Evolutionary conservation across 139 green algal genomes (phyloP).

Genomic region (Closterium sp.): DNA sequence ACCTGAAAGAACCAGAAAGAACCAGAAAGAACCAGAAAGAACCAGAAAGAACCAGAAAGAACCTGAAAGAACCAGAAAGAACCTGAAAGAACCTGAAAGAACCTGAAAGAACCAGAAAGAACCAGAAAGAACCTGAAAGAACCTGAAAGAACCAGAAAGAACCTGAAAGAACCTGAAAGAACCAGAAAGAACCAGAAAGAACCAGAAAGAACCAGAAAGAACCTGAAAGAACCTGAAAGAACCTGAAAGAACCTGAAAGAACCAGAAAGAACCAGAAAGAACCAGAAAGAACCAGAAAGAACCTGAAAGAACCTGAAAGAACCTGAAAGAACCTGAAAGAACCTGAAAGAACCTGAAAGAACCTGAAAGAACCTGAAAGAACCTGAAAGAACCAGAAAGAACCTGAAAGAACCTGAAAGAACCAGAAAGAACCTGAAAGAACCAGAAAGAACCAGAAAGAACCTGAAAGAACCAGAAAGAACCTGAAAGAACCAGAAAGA

Average conservation of each 20-base stretch:
- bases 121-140: neutral
- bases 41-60: too few relatives aligned
- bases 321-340: neutral
- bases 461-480: neutral
- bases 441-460: neutral
- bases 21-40: neutral
- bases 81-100: neutral
- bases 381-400: neutral
- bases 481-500: neutral
- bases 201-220: neutral
- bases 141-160: neutral
- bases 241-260: neutral
- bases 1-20: neutral
- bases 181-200: too few relatives aligned
- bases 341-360: neutral
- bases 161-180: too few relatives aligned
- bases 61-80: neutral
- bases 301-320: neutral
- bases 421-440: neutral
- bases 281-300: too few relatives aligned
- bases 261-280: neutral
- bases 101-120: too few relatives aligned
- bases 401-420: neutral
- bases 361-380: neutral
- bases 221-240: neutral